phyloP scores from a whole-genome alignment of 2,329 filamentous ascomycete species.

The Beauveria caledonica region DNA sequence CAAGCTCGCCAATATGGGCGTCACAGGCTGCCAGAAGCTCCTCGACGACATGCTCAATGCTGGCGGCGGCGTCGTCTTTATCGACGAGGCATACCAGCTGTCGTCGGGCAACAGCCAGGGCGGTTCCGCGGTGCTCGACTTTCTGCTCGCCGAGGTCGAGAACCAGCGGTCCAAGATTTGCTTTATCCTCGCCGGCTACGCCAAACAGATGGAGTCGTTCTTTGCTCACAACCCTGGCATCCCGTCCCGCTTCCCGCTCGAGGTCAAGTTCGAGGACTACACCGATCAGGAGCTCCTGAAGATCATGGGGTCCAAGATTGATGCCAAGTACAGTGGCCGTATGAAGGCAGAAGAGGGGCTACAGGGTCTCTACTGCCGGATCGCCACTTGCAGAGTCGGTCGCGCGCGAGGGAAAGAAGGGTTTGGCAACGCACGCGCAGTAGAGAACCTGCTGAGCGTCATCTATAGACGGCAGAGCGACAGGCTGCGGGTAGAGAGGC shows the following conservation, averaged over 20 bases:
- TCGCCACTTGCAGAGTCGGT: slow-evolving; percentile 54
- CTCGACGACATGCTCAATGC: slow-evolving; percentile 39
- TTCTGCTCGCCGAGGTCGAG: slow-evolving; percentile 63
- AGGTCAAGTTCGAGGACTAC: slow-evolving; percentile 63
- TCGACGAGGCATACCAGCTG: slow-evolving; percentile 74
- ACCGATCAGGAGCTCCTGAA: slow-evolving; percentile 52
- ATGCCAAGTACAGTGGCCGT: slow-evolving; percentile 40
- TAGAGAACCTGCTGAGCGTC: slow-evolving; percentile 52
- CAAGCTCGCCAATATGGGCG: slow-evolving; percentile 53
- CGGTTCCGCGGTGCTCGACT: slow-evolving; percentile 59
- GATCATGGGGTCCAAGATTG: slow-evolving; percentile 50
- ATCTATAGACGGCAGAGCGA: slow-evolving; percentile 52
- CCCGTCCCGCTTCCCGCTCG: slow-evolving; percentile 57
- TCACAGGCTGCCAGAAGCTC: slow-evolving; percentile 47
- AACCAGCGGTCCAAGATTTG: slow-evolving; percentile 61
- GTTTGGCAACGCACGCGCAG: slow-evolving; percentile 64
- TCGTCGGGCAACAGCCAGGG: slow-evolving; percentile 47
- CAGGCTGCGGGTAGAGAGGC: slow-evolving; percentile 42
- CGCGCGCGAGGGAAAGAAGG: slow-evolving; percentile 54
- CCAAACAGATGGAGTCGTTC: slow-evolving; percentile 67
- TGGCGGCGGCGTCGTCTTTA: slow-evolving; percentile 63
- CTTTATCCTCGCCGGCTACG: slow-evolving; percentile 67
- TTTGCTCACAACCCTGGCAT: slow-evolving; percentile 67
- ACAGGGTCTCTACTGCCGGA: slow-evolving; percentile 54
- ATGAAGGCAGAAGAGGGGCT: slow-evolving; percentile 55